phyloP scores from a whole-genome alignment of 2,329 filamentous ascomycete species.

The Emydomyces testavorans region DNA sequence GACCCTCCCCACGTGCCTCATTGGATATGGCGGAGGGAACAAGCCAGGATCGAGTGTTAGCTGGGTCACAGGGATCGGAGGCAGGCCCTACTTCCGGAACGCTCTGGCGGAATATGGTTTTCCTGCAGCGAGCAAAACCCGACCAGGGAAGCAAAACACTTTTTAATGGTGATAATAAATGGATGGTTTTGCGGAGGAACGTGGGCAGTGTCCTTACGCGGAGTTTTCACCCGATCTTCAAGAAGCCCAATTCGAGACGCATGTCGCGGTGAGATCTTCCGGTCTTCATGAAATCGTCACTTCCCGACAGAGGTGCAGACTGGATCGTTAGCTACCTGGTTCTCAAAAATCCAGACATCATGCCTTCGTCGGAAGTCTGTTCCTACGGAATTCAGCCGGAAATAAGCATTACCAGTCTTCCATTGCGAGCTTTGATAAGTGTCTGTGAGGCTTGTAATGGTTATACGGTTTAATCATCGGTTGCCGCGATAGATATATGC shows the following conservation, averaged over 20 bases:
- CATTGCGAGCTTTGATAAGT: background rate
- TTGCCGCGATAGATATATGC: background rate
- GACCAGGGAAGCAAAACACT: no score
- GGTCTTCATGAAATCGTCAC: background rate
- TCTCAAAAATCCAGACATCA: background rate
- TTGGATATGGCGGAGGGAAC: background rate
- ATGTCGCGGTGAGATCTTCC: no score
- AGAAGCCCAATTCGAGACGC: no score
- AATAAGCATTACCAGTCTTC: background rate
- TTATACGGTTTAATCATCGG: no score
- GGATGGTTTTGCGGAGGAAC: no score
- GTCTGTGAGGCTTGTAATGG: background rate
- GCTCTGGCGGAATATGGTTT: background rate
- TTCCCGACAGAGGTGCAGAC: no score
- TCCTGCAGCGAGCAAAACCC: background rate
- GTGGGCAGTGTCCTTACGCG: no score
- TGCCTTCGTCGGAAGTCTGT: background rate
- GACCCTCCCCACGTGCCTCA: background rate
- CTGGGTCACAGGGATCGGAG: conserved; percentile 7
- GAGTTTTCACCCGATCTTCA: no score
- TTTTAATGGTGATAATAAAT: no score
- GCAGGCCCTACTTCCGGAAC: conserved; percentile 4
- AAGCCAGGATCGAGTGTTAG: background rate
- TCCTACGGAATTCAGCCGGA: background rate
- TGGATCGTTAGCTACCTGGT: background rate